Evolutionary conservation across 257 asterid species (phyloP), one percentile per base, ranked within the genome.

Genomic region (Solanum chaucha): DNA sequence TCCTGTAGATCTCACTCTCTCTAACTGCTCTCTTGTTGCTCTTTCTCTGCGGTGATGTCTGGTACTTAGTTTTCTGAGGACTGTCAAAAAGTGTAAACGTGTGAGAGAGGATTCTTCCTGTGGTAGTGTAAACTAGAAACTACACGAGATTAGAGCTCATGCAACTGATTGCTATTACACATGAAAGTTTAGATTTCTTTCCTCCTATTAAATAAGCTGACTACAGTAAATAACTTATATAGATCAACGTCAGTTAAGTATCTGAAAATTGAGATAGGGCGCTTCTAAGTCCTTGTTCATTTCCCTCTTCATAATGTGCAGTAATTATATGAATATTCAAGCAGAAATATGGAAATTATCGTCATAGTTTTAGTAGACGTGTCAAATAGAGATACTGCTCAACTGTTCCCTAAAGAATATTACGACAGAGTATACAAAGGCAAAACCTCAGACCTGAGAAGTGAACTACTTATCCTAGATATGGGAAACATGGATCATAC

Each of bases 21-120:
- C 90, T 90, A 38, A 61, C 82, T n/a, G 87, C 75, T 91, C 89
- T 94, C 28, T 83, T 61, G 48, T 83, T 88, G 86, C 82, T 86
- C 88, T 90, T 94, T 91, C 90, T 94, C 88, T 92, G 95, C 10
- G 87, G 90, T 19, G 90, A 81, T 73, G 92, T 86, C 92, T 88
- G 91, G 58, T 89, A 89, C 92, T 94, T 94, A 38, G 85, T 82
- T 88, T 90, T 95, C 22, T 78, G 88, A 7, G 90, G 90, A 92
- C 98, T 96, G 92, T 44, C 86, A 88, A 70, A 82, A 58, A 46
- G 70, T 34, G 8, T 14, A 38, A 34, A 87, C 17, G 22, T 51
- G 46, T 87, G 35, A 87, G 82, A 74, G n/a, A 77, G 75, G 67
- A 87, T 78, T 48, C 2, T 1, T 30, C 41, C 40, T 14, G 41